A percentile compares a stretch with the other conserved stretches of the same genome.
Conservation (phyloP, 179 eudicot genomes). For the Spinacia oleracea region DNA sequence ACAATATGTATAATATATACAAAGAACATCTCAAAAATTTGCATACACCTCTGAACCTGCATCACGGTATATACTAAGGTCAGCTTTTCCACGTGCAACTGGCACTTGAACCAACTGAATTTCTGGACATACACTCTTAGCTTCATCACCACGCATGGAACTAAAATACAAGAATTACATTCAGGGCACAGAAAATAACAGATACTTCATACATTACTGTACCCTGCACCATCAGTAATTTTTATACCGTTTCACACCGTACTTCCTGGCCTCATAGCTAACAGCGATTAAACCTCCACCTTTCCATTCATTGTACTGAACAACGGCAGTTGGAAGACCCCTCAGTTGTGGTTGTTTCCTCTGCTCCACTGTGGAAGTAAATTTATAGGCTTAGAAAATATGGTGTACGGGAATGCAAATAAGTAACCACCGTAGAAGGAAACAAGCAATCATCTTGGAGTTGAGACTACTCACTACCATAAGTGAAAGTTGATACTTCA, state of each 20-base stretch:
- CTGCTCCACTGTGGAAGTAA: slow-evolving; percentile 67
- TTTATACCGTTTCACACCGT: slow-evolving; percentile 84
- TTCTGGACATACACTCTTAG: slow-evolving; percentile 75
- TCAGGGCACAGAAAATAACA: slow-evolving; percentile 15
- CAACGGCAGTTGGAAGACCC: slow-evolving; percentile 92
- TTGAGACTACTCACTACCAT: not conserved
- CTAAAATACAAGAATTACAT: slow-evolving; percentile 37
- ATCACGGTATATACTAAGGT: slow-evolving; percentile 71
- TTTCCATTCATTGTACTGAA: slow-evolving; percentile 94
- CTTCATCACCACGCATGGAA: slow-evolving; percentile 95
- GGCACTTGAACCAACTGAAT: slow-evolving; percentile 93
- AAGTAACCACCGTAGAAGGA: not conserved
- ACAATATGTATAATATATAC: not conserved
- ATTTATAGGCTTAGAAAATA: not conserved
- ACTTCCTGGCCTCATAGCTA: slow-evolving; percentile 85
- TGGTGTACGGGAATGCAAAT: not conserved
- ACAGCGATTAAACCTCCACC: slow-evolving; percentile 96
- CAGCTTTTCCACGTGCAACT: slow-evolving; percentile 93
- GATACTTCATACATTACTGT: not conserved
- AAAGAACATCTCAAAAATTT: slow-evolving; percentile 3
- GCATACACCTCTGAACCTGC: slow-evolving; percentile 92
- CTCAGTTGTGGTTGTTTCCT: slow-evolving; percentile 71
- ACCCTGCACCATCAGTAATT: not conserved
- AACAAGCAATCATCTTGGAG: not conserved
- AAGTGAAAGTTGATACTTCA: not conserved